A percentile compares a stretch with the other conserved stretches of the same genome.
These are phyloP conservation scores for Mycena olivaceomarginata DNA, from an alignment of 768 basidiomycete genomes.

Conservation along the genomic window DNA sequence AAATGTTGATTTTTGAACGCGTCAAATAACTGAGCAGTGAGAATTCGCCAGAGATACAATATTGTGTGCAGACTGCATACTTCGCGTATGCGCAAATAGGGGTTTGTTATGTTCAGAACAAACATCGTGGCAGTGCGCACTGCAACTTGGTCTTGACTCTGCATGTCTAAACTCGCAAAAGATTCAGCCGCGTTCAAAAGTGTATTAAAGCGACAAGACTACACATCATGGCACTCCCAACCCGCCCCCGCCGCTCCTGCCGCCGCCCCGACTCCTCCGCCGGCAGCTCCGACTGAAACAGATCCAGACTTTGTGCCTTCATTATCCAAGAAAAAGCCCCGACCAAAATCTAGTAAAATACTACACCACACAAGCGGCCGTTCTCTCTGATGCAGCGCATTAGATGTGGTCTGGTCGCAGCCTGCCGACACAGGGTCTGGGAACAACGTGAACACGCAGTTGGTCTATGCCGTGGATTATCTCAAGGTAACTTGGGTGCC, in stretches of 20 bases:
- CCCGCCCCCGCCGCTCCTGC: conserved; percentile 58
- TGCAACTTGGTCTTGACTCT: background rate
- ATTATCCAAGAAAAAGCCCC: conserved; percentile 72
- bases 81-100: no score
- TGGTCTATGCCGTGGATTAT: conserved; percentile 89
- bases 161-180: conserved; percentile 82
- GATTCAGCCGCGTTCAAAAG: conserved; percentile 85
- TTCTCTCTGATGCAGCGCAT: conserved; percentile 38
- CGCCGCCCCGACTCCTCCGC: conserved; percentile 46
- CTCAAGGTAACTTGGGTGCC: conserved; percentile 75
- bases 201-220: conserved; percentile 78
- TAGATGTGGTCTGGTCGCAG: conserved; percentile 90
- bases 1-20: no score
- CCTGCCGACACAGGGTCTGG: conserved; percentile 91
- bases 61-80: no score
- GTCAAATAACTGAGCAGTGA: no score
- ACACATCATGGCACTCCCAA: conserved; percentile 86
- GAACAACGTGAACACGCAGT: conserved; percentile 89
- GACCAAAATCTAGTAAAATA: conserved; percentile 79
- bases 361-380: conserved; percentile 40
- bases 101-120: background rate
- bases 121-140: background rate
- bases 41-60: no score
- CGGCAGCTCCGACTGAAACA: conserved; percentile 35
- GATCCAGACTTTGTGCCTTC: conserved; percentile 54